Conservation (phyloP, 257 asterid genomes). For the Echites panduratus region DNA sequence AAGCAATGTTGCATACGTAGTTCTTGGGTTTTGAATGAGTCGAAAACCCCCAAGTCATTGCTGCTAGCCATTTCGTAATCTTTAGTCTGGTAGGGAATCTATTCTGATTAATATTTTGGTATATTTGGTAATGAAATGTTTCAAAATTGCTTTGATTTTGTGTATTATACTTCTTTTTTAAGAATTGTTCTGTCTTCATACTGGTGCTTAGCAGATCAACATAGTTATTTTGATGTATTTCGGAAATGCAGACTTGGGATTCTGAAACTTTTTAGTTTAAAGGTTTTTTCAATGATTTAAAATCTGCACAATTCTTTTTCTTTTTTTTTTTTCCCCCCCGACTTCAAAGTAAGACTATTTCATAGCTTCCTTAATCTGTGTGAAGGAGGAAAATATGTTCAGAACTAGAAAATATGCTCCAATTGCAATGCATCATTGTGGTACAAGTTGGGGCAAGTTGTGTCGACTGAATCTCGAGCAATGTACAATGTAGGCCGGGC, state of each 20-base stretch:
- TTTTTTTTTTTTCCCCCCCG: too few species aligned
- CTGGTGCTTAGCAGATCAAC: not conserved
- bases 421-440: conserved; percentile 21
- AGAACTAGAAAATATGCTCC: not conserved
- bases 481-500: conserved; percentile 23
- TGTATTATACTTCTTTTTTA: not conserved
- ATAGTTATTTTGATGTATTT: not conserved
- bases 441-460: conserved; percentile 23
- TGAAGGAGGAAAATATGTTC: too few species aligned
- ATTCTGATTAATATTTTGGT: not conserved
- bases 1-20: not conserved
- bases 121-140: not conserved
- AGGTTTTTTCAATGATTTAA: not conserved
- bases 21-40: not conserved
- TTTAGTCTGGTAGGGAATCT: not conserved
- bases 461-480: conserved; percentile 28
- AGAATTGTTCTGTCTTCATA: not conserved
- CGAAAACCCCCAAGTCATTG: not conserved
- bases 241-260: not conserved
- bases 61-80: not conserved
- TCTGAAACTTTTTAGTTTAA: not conserved
- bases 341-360: too few species aligned
- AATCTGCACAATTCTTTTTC: not conserved
- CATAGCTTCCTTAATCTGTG: too few species aligned
- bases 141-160: not conserved